Evolutionary conservation across 345 rosid genomes (phyloP), one percentile per base, ranked within the genome.

Genomic region (Clarkia xantiana): DNA sequence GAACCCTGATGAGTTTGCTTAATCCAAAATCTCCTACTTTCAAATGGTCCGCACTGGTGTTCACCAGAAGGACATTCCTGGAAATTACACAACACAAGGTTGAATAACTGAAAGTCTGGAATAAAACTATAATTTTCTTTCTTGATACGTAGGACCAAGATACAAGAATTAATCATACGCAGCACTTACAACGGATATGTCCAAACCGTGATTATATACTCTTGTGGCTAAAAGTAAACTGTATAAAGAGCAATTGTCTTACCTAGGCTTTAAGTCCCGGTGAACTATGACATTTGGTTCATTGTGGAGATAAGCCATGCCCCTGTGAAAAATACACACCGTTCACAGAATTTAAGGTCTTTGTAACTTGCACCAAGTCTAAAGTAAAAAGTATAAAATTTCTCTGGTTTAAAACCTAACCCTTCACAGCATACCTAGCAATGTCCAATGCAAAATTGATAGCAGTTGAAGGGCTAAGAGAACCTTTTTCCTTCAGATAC

Each of bases 1-100:
- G 83, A 79, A 86, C 98, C 71, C 76, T 83, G 70, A 91, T 79
- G 71, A 91, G 93, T 73, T 91, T 91, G 78, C 98, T 91, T 51
- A 91, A 67, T 66, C 98, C 98, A 76, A 91, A 86, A 63, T 91
- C 96, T 52, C 97, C 97, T 61, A 90, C 97, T 76, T 90, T 90
- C 69, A 87, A 64, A 69, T 85, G 95, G 75, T 90, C 97, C 25
- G 95, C 95, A 57, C 67, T 86, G 14, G 97, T 61, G 75, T 90
- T 90, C 62, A 90, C 95, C 66, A 90, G 70, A 64, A 90, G 97
- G 70, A 90, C 97, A 58, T 90, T 90, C 84, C 97, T 90, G 73
- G 52, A 51, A 59, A 36, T 59, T 23, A 36, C 34, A 40, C 56
- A 57, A 57, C 14, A 36, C 38, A 54, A 13, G 1, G 42, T 42